Percentiles rank a stretch among this genome's conserved stretches.
phyloP scores from a whole-genome alignment of 2,329 filamentous ascomycete species.

The Diaporthe capsici region DNA sequence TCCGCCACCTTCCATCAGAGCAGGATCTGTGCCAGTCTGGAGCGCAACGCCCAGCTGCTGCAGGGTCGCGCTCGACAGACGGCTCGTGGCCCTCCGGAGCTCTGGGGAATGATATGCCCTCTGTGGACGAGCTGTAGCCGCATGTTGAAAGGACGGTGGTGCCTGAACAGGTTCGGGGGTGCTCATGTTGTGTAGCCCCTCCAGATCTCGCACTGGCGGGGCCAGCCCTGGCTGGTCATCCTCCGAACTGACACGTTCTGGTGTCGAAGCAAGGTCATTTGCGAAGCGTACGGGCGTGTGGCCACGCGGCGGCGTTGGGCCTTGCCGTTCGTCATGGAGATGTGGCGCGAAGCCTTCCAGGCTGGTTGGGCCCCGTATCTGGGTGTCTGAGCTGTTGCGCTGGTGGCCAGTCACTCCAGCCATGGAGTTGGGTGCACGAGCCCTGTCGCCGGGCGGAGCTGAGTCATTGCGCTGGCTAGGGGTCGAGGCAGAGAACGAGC shows the following conservation, averaged over 20 bases:
- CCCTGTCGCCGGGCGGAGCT: conserved; percentile 60
- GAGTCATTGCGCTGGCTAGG: conserved; percentile 63
- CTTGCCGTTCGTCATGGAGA: conserved; percentile 35
- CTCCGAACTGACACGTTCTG: conserved; percentile 70
- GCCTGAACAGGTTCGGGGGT: conserved; percentile 82
- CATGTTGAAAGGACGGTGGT: conserved; percentile 78
- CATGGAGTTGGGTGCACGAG: conserved; percentile 53
- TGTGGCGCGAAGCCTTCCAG: conserved; percentile 42
- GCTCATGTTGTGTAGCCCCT: conserved; percentile 67
- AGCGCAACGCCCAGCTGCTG: conserved; percentile 80
- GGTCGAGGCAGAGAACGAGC: conserved; percentile 62
- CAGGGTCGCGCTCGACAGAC: conserved; percentile 86
- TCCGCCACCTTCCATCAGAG: conserved; percentile 38
- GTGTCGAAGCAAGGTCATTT: conserved; percentile 61
- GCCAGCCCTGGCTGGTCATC: conserved; percentile 62
- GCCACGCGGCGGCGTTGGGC: conserved; percentile 45
- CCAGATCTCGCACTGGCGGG: conserved; percentile 65
- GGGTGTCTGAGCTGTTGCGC: conserved; percentile 64
- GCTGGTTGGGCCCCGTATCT: conserved; percentile 49
- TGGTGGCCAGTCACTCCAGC: conserved; percentile 54
- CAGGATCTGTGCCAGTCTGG: conserved; percentile 38
- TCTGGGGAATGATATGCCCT: conserved; percentile 83
- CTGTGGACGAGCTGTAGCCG: conserved; percentile 79
- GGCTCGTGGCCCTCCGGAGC: conserved; percentile 83
- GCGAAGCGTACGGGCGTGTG: conserved; percentile 56